phyloP scores from a whole-genome alignment of 2,329 filamentous ascomycete genomes.

The Chalara sp. region DNA sequence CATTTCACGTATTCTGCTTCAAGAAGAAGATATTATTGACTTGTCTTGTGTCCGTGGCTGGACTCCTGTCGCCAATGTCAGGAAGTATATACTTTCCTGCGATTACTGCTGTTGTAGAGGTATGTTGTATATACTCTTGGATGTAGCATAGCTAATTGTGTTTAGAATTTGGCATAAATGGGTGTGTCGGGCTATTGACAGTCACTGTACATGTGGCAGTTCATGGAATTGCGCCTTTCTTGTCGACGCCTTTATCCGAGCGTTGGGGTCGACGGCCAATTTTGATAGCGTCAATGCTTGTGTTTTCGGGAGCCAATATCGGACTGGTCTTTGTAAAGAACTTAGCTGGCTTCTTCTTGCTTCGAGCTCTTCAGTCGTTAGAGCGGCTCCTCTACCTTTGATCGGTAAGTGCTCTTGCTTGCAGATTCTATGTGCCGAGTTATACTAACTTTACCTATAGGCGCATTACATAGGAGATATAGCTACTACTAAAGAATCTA shows the following conservation, averaged over 20 bases:
- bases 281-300: conserved; percentile 31
- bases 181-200: conserved; percentile 31
- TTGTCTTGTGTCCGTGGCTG: conserved; percentile 41
- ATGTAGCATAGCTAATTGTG: background rate
- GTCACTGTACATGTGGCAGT: conserved; percentile 42
- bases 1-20: conserved; percentile 31
- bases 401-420: conserved; percentile 37
- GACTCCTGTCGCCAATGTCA: conserved; percentile 45
- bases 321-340: conserved; percentile 36
- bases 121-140: background rate
- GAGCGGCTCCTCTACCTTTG: conserved; percentile 40
- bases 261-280: background rate
- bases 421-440: background rate
- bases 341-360: conserved; percentile 35
- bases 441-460: background rate
- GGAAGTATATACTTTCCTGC: conserved; percentile 45
- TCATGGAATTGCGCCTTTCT: conserved; percentile 40
- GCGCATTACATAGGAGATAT: conserved; percentile 3
- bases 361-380: conserved; percentile 40
- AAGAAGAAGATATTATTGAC: conserved; percentile 39
- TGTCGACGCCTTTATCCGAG: conserved; percentile 40
- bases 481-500: background rate
- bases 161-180: conserved; percentile 23
- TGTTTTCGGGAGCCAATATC: conserved; percentile 42
- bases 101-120: conserved; percentile 21